phyloP scores from a whole-genome alignment of 352 stramenopile species.

The Pythium pyrilobum region DNA sequence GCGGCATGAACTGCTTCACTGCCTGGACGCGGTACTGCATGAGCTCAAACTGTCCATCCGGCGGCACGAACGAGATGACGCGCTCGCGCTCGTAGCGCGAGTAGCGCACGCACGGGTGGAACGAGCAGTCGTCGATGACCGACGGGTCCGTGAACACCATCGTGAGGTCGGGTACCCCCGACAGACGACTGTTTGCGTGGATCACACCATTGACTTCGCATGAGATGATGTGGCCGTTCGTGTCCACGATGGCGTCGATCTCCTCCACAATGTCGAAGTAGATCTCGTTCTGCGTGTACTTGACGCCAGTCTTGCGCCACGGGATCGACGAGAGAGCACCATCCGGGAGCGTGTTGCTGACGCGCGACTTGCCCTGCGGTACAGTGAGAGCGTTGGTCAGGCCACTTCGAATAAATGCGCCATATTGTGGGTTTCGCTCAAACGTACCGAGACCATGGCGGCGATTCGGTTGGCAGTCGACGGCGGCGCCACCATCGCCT shows the following conservation, averaged over 20 bases:
- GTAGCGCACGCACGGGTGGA: slow-evolving; percentile 98
- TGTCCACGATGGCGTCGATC: slow-evolving; percentile 96
- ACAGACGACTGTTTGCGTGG: slow-evolving; percentile 94
- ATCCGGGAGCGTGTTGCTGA: slow-evolving; percentile 90
- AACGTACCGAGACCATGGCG: slow-evolving; percentile 71
- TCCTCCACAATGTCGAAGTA: slow-evolving; percentile 99
- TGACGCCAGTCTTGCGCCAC: slow-evolving; percentile 95
- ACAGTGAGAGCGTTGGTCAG: neutral
- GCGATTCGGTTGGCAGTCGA: slow-evolving; percentile 91
- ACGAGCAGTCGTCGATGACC: slow-evolving; percentile 97
- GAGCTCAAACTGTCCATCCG: slow-evolving; percentile 96
- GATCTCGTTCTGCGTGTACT: slow-evolving; percentile 97
- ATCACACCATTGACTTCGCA: slow-evolving; percentile 95
- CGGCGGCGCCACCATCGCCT: slow-evolving; percentile 95
- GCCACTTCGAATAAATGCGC: no score
- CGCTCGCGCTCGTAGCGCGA: slow-evolving; percentile 93
- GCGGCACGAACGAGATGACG: slow-evolving; percentile 97
- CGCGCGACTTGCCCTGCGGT: slow-evolving; percentile 71
- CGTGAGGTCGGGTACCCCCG: slow-evolving; percentile 95
- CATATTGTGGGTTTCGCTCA: neutral
- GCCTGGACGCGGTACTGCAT: slow-evolving; percentile 83
- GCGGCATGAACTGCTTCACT: slow-evolving; percentile 76
- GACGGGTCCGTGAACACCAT: slow-evolving; percentile 95
- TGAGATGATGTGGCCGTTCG: slow-evolving; percentile 88
- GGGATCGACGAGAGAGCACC: slow-evolving; percentile 95